phyloP scores from a whole-genome alignment of 2,329 filamentous ascomycete species.

The Colletotrichum australisinense region DNA sequence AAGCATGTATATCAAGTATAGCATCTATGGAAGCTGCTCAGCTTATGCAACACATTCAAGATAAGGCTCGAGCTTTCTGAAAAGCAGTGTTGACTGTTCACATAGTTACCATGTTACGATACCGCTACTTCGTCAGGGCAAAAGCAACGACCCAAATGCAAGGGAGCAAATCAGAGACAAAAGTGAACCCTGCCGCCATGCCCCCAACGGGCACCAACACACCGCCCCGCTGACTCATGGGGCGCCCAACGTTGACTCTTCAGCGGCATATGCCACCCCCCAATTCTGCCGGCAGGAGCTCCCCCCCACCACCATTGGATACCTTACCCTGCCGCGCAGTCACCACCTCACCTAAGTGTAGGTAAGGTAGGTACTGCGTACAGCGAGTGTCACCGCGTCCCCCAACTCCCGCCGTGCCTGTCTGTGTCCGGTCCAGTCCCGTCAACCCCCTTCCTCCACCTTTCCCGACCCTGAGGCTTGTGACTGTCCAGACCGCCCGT shows the following conservation, averaged over 20 bases:
- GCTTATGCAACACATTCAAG: no score
- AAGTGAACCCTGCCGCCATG: neutral
- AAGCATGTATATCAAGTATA: no score
- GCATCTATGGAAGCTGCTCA: no score
- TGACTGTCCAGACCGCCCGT: conserved; percentile 2
- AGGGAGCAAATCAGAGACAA: neutral
- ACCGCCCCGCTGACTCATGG: conserved; percentile 1
- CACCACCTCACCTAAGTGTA: neutral
- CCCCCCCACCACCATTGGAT: neutral
- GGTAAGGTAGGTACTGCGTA: no score
- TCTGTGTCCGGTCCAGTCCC: no score
- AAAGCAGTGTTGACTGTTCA: no score
- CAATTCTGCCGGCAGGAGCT: conserved; percentile 3
- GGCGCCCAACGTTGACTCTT: conserved; percentile 4
- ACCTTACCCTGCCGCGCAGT: neutral
- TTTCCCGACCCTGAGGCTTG: neutral
- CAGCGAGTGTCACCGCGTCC: neutral
- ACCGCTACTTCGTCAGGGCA: no score
- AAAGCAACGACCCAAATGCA: neutral
- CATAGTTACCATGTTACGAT: no score
- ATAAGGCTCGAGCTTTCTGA: no score
- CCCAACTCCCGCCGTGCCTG: neutral
- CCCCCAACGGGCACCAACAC: neutral
- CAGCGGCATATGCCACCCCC: conserved; percentile 7
- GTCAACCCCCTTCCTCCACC: neutral